phyloP scores from a whole-genome alignment of 176 grass and related monocot genomes.

The Chrysopogon serrulatus region DNA sequence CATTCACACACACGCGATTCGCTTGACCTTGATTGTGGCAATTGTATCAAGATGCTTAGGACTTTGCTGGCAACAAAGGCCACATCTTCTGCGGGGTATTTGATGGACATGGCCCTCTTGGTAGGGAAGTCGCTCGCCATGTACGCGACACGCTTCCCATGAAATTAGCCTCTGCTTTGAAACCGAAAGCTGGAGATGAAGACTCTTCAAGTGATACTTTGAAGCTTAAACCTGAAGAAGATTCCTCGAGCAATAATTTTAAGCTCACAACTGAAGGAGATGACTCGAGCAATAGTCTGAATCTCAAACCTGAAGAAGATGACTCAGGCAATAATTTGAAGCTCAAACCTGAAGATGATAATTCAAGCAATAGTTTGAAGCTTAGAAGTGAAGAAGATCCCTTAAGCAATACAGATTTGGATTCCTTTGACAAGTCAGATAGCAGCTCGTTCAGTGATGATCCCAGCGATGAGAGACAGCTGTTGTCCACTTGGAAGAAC shows the following conservation, averaged over 20 bases:
- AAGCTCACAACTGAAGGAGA: neutral
- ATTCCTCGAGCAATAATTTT: neutral
- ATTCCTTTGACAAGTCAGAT: constrained; percentile 37
- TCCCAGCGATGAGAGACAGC: neutral
- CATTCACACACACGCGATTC: neutral
- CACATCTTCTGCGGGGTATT: constrained; percentile 71
- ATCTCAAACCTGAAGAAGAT: neutral
- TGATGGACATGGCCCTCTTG: constrained; percentile 72
- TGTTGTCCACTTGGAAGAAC: constrained; percentile 50
- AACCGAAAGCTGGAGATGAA: constrained; percentile 3
- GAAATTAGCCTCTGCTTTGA: constrained; percentile 39
- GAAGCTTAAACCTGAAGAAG: no score
- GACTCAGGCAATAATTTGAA: neutral
- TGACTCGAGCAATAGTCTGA: neutral
- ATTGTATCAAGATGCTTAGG: constrained; percentile 42
- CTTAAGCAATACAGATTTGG: neutral
- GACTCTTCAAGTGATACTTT: neutral
- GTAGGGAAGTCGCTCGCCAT: constrained; percentile 60
- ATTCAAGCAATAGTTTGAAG: neutral
- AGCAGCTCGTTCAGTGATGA: constrained; percentile 5
- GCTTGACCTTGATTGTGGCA: neutral
- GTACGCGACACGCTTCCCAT: constrained; percentile 53
- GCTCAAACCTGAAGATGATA: neutral
- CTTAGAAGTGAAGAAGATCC: neutral
- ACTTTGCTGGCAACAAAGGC: constrained; percentile 57